Percentiles rank a stretch among this genome's conserved stretches.
Conservation (phyloP, 495 filamentous ascomycete species). For the Immersiella caudata region DNA sequence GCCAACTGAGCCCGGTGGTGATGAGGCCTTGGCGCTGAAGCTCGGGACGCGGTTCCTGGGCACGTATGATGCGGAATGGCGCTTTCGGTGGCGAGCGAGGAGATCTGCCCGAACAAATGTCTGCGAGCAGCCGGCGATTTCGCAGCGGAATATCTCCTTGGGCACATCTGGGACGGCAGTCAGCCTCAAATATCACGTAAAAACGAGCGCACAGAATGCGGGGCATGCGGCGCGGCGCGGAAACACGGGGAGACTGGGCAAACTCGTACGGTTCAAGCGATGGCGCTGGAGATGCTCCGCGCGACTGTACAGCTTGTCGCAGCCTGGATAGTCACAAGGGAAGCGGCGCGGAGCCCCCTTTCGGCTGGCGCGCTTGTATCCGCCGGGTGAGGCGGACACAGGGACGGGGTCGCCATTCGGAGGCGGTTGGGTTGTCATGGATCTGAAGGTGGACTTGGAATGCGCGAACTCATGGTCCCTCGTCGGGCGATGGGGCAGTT, state of each 20-base stretch:
- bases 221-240: neutral
- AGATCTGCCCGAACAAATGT: conserved; percentile 93
- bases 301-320: conserved; percentile 92
- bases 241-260: conserved; percentile 1
- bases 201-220: neutral
- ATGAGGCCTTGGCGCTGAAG: conserved; percentile 53
- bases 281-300: conserved; percentile 83
- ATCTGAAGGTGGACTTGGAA: conserved; percentile 1
- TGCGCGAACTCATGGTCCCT: conserved; percentile 14
- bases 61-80: conserved; percentile 88
- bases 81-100: conserved; percentile 85
- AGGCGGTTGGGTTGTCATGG: conserved; percentile 23
- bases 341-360: conserved; percentile 61
- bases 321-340: conserved; percentile 79
- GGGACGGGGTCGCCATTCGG: conserved; percentile 11
- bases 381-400: conserved; percentile 13
- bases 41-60: conserved; percentile 87
- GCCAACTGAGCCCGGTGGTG: conserved; percentile 26
- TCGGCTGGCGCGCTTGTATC: conserved; percentile 54
- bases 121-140: conserved; percentile 84
- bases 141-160: conserved; percentile 93
- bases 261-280: conserved; percentile 48
- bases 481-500: neutral
- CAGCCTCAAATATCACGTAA: conserved; percentile 23
- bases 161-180: conserved; percentile 73